Base-by-base conservation (phyloP, 2,329 filamentous ascomycete species). In the Graphilbum fragrans region DNA sequence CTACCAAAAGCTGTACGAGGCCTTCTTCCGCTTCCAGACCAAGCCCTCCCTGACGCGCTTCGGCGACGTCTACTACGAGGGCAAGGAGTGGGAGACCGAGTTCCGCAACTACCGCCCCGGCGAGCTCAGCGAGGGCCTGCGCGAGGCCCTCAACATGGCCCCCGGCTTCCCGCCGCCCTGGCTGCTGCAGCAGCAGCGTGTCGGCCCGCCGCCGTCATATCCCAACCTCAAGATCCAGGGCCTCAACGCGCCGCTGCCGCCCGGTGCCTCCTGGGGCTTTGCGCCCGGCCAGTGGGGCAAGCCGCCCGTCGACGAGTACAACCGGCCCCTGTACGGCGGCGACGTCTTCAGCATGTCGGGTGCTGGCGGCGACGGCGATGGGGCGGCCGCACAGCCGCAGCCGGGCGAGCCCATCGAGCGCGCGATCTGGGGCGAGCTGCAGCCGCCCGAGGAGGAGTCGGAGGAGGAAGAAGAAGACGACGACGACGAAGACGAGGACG, bases 51-150 rank as follows among this genome's bases (percentile, higher is more conserved):
- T 98, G 48, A 96, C 92, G 25, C 77, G 88, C 35, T 98, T 94
- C 53, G 92, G 92, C 33, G 92, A 98, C 60, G 88, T 98, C n/a
- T 98, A 98, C 62, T 96, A 96, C 59, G 92, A 98, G 62, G 92
- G 92, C 57, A 98, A 98, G 60, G 92, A 98, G 58, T 92, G 86
- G 56, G 92, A 98, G 62, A 94, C 92, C 1, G 94, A 96, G 58
- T 74, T 94, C 48, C 81, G 85, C 52, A 85, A 95, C 62, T 75
- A 95, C 45, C 80, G 87, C 49, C 86, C 92, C 1, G 92, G 92
- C 29, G 88, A 96, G 52, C 62, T 96, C 38, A 92, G 81, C 51
- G 86, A 96, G 42, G 80, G 86, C 52, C 72, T 95, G 33, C 90
- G 86, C 55, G 90, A 96, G 56, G 90, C 92, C 5, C 73, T 98